A percentile compares a stretch with the other conserved stretches of the same genome.
These are phyloP conservation scores for Metschnikowia amazonensis DNA, from an alignment of 805 yeast genomes.

Conservation along the genomic window DNA sequence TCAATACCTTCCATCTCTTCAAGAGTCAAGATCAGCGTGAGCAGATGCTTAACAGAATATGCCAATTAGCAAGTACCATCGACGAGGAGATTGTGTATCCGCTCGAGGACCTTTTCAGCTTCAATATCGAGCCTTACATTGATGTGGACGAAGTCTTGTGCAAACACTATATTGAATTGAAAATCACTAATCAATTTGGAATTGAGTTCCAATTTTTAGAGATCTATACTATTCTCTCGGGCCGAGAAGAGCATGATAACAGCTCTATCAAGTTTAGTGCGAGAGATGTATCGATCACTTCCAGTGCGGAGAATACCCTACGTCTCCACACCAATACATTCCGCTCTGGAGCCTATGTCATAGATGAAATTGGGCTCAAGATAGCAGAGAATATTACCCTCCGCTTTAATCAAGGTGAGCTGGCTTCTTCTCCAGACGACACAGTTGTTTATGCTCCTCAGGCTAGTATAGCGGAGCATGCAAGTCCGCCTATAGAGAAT, in stretches of 20 bases:
- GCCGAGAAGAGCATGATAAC: slow-evolving; percentile 14
- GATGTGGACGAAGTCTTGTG: slow-evolving; percentile 26
- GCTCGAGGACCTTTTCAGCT: slow-evolving; percentile 34
- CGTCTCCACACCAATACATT: slow-evolving; percentile 8
- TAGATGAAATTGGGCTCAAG: slow-evolving; percentile 6
- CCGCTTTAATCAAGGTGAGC: neutral
- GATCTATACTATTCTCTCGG: slow-evolving; percentile 21
- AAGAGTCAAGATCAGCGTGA: slow-evolving; percentile 16
- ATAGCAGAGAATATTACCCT: slow-evolving; percentile 9
- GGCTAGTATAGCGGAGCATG: neutral
- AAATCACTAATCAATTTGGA: slow-evolving; percentile 28
- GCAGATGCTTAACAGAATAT: slow-evolving; percentile 6
- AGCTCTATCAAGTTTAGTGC: slow-evolving; percentile 10
- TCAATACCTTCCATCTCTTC: slow-evolving; percentile 26
- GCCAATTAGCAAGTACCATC: slow-evolving; percentile 4
- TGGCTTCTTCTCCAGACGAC: neutral
- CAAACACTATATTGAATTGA: slow-evolving; percentile 34
- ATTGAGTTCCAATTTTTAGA: slow-evolving; percentile 21
- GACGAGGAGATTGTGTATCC: slow-evolving; percentile 20
- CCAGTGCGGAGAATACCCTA: slow-evolving; percentile 8
- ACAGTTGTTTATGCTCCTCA: slow-evolving; percentile 11
- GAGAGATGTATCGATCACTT: slow-evolving; percentile 5
- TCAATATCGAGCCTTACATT: slow-evolving; percentile 36
- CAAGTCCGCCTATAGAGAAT: neutral
- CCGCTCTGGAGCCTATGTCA: slow-evolving; percentile 2